Evolutionary conservation across 140 eudicot species (phyloP).

Genomic region (Anethum foeniculum): DNA sequence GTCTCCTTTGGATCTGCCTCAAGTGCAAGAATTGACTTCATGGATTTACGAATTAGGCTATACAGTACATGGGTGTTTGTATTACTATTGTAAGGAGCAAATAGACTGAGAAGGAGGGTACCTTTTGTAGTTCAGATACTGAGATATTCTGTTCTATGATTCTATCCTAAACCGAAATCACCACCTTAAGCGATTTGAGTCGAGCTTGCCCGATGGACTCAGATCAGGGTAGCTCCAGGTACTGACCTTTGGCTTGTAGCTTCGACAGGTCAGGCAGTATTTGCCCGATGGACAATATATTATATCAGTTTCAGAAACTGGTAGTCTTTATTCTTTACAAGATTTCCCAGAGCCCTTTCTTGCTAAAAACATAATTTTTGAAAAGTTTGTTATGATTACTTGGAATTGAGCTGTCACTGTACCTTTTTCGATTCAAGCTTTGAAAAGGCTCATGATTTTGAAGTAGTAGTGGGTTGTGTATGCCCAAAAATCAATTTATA

Average conservation of each 20-base stretch:
- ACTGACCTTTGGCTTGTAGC: background rate
- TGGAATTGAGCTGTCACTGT: background rate
- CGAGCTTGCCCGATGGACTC: no score
- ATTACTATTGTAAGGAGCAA: background rate
- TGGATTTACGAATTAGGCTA: no score
- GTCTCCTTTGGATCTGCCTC: background rate
- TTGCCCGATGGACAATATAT: background rate
- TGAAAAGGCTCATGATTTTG: background rate
- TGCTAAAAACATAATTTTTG: background rate
- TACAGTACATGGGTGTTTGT: background rate
- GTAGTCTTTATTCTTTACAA: background rate
- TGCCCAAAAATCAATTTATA: background rate
- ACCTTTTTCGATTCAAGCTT: background rate
- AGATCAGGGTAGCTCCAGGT: no score
- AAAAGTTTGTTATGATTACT: background rate
- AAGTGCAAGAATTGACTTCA: background rate
- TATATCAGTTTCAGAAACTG: background rate
- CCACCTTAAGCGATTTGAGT: background rate
- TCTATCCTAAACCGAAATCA: no score
- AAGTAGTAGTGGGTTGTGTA: background rate
- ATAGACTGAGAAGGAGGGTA: background rate
- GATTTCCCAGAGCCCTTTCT: background rate
- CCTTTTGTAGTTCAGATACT: background rate
- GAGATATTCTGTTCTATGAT: no score
- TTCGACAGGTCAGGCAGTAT: background rate